These are phyloP conservation scores for Elsinoe fawcettii DNA, from an alignment of 2,329 filamentous ascomycete genomes.

Conservation along the genomic window DNA sequence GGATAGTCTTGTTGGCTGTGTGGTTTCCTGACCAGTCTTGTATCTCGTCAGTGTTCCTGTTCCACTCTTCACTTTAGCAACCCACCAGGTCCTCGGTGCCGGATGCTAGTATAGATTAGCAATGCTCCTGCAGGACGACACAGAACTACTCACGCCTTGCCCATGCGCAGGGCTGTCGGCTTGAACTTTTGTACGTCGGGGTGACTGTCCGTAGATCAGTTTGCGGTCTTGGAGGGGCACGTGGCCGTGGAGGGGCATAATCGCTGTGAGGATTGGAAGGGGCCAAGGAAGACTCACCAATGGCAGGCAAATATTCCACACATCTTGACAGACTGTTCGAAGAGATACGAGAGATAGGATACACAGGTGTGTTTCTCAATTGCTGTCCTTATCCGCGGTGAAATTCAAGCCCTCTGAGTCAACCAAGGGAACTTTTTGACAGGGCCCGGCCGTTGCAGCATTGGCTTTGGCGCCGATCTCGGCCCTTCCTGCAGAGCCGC, in stretches of 20 bases:
- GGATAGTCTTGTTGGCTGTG: conserved; percentile 84
- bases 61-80: background rate
- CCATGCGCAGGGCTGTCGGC: conserved; percentile 83
- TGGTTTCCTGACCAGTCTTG: conserved; percentile 60
- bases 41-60: background rate
- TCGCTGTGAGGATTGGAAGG: background rate
- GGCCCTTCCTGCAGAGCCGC: background rate
- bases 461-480: conserved; percentile 5
- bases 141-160: conserved; percentile 66
- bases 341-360: background rate
- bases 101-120: conserved; percentile 55
- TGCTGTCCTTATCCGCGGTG: conserved; percentile 7
- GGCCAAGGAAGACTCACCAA: conserved; percentile 46
- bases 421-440: conserved; percentile 10
- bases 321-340: conserved; percentile 50
- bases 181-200: conserved; percentile 96
- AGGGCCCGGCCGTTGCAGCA: background rate
- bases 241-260: conserved; percentile 1
- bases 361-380: background rate
- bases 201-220: conserved; percentile 46
- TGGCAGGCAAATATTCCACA: conserved; percentile 97
- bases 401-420: conserved; percentile 10
- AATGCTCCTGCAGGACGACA: conserved; percentile 14
- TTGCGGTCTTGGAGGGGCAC: conserved; percentile 21
- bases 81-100: conserved; percentile 76